A percentile compares a stretch with the other conserved stretches of the same genome.
Evolutionary conservation across 768 basidiomycete species (phyloP).

Genomic region (Mycena galericulata): DNA sequence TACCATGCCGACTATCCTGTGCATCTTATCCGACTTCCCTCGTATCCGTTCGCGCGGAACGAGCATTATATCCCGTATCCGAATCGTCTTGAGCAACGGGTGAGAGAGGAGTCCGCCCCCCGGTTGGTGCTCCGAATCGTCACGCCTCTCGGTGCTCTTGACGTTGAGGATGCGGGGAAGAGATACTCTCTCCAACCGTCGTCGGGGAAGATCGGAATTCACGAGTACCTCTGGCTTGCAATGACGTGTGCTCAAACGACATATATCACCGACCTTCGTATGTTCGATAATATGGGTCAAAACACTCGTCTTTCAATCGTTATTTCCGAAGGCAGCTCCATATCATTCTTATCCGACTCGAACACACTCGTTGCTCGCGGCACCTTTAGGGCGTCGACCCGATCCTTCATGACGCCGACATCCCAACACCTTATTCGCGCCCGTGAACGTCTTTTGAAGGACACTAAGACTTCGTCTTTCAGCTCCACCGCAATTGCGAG

Average conservation of each 20-base stretch:
- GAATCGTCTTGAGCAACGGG: neutral
- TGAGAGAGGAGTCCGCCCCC: neutral
- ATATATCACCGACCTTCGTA: neutral
- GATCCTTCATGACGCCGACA: neutral
- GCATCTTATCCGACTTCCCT: slow-evolving; percentile 10
- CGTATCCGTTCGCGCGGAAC: slow-evolving; percentile 20
- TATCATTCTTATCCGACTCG: neutral
- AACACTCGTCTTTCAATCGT: neutral
- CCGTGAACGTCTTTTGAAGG: neutral
- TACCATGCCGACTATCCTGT: slow-evolving; percentile 13
- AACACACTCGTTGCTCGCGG: neutral
- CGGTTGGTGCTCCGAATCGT: neutral
- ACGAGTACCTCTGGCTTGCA: neutral
- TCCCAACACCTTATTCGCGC: neutral
- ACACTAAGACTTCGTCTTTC: neutral
- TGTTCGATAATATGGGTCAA: neutral
- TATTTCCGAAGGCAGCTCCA: neutral
- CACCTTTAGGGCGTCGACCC: neutral
- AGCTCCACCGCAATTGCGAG: neutral
- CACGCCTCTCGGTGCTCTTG: neutral
- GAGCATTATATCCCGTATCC: slow-evolving; percentile 10
- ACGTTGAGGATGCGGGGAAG: neutral
- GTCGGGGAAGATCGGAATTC: neutral
- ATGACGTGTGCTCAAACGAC: neutral
- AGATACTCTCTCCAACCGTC: neutral